Base-by-base conservation (phyloP, 78 protist genomes). In the Dictyostelium capitatum region DNA sequence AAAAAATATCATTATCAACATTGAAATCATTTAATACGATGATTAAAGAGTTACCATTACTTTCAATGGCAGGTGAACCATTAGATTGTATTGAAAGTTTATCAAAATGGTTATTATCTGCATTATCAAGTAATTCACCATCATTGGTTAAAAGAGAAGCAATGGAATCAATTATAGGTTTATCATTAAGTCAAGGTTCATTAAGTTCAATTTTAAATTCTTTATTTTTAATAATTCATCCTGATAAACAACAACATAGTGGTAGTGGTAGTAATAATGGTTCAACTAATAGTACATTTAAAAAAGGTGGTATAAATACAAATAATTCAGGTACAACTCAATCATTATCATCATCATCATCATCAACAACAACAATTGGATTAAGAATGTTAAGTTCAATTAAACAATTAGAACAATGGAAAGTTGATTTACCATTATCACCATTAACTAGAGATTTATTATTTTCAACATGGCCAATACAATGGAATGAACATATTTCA, bases 41-140 rank as follows among this genome's bases (percentile, higher is more conserved):
- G 85, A 82, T 91, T 14, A 59, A 74, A 30, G 95, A 91, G 11
- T 54, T 91, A 48, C 95, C 95, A n/a, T 62, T 82, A 28, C 75
- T 91, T 6, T 80, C 95, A 17, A 62, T 91, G 90, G 84, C 92
- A 6, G 90, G 91, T 1, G 95, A 91, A 62, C 95, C 95, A 57
- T 51, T 28, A 7, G 95, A 91, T 74, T 91, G 95, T 74, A 82
- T 91, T 12, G 95, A 91, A 41, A 79, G 89, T 56, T 50, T 91
- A 25, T 51, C 73, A 17, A 77, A 74, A 41, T 91, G 95, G 95
- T 73, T 91, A 54, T 48, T 91, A 30, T 91, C 95, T 8, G 95
- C 90, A 43, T 25, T 83, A 12, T 46, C 91, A 23, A 50, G 73
- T 25, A 53, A 78, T 41, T 67, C 82, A 14, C 37, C 53, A 28